Evolutionary conservation across 176 grass and related monocot genomes (phyloP), one percentile per base, ranked within the genome.

Genomic region (Carex parvula): DNA sequence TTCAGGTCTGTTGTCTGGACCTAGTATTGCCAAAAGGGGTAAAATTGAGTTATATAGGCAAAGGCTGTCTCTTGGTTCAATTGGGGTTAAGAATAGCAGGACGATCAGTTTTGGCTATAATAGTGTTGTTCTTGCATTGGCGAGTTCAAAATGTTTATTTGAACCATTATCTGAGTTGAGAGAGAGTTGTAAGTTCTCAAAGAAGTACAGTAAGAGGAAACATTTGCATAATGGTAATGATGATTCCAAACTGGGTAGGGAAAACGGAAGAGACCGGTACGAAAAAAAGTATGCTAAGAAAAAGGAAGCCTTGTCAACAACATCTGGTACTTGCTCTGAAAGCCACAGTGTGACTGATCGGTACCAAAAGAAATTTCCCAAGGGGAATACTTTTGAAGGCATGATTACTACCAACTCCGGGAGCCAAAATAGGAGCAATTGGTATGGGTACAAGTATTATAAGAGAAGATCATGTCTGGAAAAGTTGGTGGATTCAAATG

Each of bases 341-440:
- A 46, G 35, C 55, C 80, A 65, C 8, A 50, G 26, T 52, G 80
- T 1, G 10, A 83, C 15, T 30, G 80, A 53, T 37, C n/a, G 16
- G 78, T 80, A 80, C 37, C 60, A 66, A 64, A 82, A 64, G 35
- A 82, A 67, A 66, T 82, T 67, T 82, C 7, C 37, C 58, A 66
- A 26, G 80, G 66, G 80, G 44, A 67, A 67, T 24, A 67, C 21
- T 76, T 76, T 8, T 11, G 46, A 55, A 55, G 71, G 71, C 71
- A 76, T 76, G 22, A 11, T 17, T 16, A 5, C 29, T 55, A 6
- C 46, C 22, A 26, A 76, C 22, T 54, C 11, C 16, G 71, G 46
- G 21, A 55, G 1, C 44, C 71, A 76, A 30, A 76, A 54, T 77
- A 52, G 73, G 50, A 54, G 26, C 21, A 56, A 77, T 29, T 50